Evolutionary conservation across 1,284 basidiomycete genomes (phyloP), one percentile per base, ranked within the genome.

Genomic region (Malassezia arunalokei): DNA sequence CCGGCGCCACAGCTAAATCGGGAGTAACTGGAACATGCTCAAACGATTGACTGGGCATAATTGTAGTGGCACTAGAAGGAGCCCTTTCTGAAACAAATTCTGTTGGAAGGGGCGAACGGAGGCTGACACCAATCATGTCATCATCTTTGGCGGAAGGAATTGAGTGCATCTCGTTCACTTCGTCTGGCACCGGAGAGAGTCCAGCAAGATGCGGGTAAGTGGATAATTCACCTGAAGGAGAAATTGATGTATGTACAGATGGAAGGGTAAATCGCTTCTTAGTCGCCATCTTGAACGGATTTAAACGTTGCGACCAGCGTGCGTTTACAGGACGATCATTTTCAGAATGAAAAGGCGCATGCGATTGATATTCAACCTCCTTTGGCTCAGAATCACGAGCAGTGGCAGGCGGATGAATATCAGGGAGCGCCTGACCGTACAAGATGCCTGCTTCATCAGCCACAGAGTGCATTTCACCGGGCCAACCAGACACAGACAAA

Each of bases 381-480:
- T 14, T 11, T 14, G 2, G 20, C 20, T 24, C 20, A 24, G 20
- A 24, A 24, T 24, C 20, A 24, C 20, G 20, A 24, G 20, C 20
- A 24, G 20, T 24, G 4, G 20, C 20, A 24, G 20, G 20, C 20
- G 20, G 4, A 4, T 24, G 20, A 24, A 24, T 24, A 24, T 15
- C 33, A 35, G 11, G 11, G 33, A 35, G 33, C 15, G 12, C n/a
- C 17, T 40, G 14, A 15, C 20, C 39, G 7, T 40, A 40, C 8
- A 40, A 15, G 9, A 40, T 8, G 39, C 39, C 39, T 11, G 20
- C 20, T 40, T 43, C 41, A 8, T 43, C 41, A 8, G 41, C 41
- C 9, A 43, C 24, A 8, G 43, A 15, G 12, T 45, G 43, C 43
- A 45, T 35, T 35, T 45, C 43, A 24, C 43, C 49, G 3, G 49